phyloP scores from a whole-genome alignment of 2,329 filamentous ascomycete genomes.

The Pseudogymnoascus sp. region DNA sequence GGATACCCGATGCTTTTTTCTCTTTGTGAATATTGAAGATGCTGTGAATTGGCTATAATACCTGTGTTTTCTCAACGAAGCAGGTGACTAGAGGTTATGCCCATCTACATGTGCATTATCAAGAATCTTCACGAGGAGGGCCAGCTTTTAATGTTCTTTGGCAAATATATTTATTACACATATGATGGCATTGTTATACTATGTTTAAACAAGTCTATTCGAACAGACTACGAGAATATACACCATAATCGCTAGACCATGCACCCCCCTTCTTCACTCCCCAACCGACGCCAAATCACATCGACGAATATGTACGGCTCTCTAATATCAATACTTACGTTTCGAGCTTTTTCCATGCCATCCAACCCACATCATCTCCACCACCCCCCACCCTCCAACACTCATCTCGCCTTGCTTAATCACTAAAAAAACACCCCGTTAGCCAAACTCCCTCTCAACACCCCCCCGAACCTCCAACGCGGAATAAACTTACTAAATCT shows the following conservation, averaged over 20 bases:
- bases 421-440: neutral
- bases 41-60: neutral
- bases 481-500: conserved; percentile 75
- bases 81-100: neutral
- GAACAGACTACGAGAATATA: neutral
- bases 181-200: conserved; percentile 1
- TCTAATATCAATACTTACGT: conserved; percentile 8
- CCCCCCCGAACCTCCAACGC: too few relatives aligned
- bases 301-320: conserved; percentile 4
- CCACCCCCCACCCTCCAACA: neutral
- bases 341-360: neutral
- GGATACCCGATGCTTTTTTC: neutral
- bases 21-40: neutral
- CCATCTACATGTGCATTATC: too few relatives aligned
- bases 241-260: conserved; percentile 2
- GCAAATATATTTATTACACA: neutral
- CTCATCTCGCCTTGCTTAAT: neutral
- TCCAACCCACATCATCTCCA: neutral
- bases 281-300: conserved; percentile 2
- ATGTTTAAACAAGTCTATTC: conserved; percentile 5
- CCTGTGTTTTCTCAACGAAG: neutral
- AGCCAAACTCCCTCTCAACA: neutral
- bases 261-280: neutral
- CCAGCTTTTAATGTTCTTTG: too few relatives aligned
- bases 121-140: too few relatives aligned